A percentile compares a stretch with the other conserved stretches of the same genome.
Conservation (phyloP, 441 rosid species). For the Gossypium gossypioides region DNA sequence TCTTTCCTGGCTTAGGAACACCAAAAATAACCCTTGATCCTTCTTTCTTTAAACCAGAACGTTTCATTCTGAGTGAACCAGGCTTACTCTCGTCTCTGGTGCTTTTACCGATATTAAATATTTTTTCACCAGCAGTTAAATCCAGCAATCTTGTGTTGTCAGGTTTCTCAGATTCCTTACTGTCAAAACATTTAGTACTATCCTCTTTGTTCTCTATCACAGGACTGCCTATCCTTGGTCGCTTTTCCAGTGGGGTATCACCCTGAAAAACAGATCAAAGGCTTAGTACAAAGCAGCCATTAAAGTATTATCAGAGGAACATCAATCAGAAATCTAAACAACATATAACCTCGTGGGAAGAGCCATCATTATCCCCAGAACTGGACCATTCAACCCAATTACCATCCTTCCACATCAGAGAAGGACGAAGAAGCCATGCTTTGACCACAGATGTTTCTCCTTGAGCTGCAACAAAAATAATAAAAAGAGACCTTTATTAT, state of each 20-base stretch:
- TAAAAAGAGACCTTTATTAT: not conserved
- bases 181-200: conserved; percentile 33
- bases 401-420: conserved; percentile 78
- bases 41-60: conserved; percentile 76
- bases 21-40: conserved; percentile 75
- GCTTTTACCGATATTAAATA: conserved; percentile 65
- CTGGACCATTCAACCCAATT: conserved; percentile 76
- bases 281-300: conserved; percentile 15
- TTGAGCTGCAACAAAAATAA: conserved; percentile 41
- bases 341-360: conserved; percentile 43
- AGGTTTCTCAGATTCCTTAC: conserved; percentile 33
- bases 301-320: conserved; percentile 5
- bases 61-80: conserved; percentile 41
- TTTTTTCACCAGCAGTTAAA: conserved; percentile 45
- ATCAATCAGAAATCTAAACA: not conserved
- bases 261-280: conserved; percentile 44
- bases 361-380: conserved; percentile 26
- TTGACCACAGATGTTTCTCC: conserved; percentile 48
- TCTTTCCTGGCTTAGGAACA: conserved; percentile 96
- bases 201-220: conserved; percentile 35
- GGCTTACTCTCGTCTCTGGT: conserved; percentile 37
- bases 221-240: conserved; percentile 45
- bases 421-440: conserved; percentile 83
- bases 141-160: conserved; percentile 43
- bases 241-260: conserved; percentile 78